These are phyloP conservation scores for Phytophthora pseudosyringae DNA, from an alignment of 352 stramenopile genomes.

Conservation along the genomic window DNA sequence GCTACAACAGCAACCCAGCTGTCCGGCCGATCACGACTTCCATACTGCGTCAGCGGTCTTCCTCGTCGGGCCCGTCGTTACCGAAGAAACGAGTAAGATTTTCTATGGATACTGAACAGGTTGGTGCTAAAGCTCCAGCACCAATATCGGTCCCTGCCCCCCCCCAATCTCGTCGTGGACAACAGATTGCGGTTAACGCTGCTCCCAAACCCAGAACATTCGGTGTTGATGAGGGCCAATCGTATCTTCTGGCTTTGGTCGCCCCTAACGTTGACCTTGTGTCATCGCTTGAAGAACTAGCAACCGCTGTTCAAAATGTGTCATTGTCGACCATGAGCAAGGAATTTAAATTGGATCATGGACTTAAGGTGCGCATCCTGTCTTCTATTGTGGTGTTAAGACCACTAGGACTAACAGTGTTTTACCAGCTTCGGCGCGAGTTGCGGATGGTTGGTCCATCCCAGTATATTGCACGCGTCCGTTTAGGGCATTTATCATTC, in stretches of 20 bases:
- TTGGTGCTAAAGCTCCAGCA: conserved; percentile 2
- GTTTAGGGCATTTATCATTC: conserved; percentile 54
- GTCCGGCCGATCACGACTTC: not conserved
- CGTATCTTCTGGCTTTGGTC: conserved; percentile 62
- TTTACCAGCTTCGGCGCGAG: conserved; percentile 56
- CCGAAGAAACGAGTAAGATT: conserved; percentile 40
- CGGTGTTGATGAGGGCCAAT: conserved; percentile 40
- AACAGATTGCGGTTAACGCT: conserved; percentile 10
- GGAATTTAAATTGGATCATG: conserved; percentile 60
- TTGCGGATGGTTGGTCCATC: conserved; percentile 22
- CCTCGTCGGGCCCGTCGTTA: not conserved
- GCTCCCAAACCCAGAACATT: conserved; percentile 23
- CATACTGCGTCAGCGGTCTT: conserved; percentile 18
- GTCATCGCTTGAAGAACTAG: conserved; percentile 55
- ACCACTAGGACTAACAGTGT: conserved; percentile 22
- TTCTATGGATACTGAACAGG: conserved; percentile 11
- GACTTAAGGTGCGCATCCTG: conserved; percentile 51
- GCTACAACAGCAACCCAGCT: conserved; percentile 7
- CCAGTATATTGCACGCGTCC: conserved; percentile 39
- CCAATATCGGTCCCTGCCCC: not conserved
- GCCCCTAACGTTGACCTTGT: conserved; percentile 65
- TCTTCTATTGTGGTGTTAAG: not conserved
- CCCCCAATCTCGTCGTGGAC: not conserved
- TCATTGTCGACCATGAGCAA: conserved; percentile 60
- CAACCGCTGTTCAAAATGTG: conserved; percentile 42